Percentiles rank a stretch among this genome's conserved stretches.
These are phyloP conservation scores for Trichophyton verrucosum DNA, from an alignment of 2,329 filamentous ascomycete genomes.

Conservation along the genomic window DNA sequence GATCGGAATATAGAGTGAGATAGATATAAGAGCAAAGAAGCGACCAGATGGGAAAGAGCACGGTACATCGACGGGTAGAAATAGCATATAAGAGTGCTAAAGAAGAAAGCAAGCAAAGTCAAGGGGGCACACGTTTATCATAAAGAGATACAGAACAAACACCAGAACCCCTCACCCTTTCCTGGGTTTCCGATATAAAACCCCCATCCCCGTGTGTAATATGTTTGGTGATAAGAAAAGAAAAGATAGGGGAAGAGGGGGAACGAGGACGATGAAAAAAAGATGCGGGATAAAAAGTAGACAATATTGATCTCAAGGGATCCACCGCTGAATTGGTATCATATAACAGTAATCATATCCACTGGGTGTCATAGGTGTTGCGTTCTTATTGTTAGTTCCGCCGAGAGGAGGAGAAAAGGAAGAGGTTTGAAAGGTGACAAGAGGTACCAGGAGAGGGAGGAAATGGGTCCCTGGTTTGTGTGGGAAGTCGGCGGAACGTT, in stretches of 20 bases:
- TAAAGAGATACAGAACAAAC: conserved; percentile 6
- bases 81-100: neutral
- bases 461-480: no score
- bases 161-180: conserved; percentile 4
- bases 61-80: neutral
- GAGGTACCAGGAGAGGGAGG: no score
- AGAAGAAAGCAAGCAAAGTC: neutral
- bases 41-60: neutral
- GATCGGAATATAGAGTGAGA: neutral
- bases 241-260: neutral
- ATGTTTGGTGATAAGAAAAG: neutral
- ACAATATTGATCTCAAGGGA: neutral
- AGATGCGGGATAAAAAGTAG: neutral
- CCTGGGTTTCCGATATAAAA: conserved; percentile 6
- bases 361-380: neutral
- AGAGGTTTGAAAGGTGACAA: neutral
- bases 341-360: neutral
- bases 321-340: neutral
- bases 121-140: conserved; percentile 4
- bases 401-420: neutral
- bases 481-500: neutral
- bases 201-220: neutral
- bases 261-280: neutral
- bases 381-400: neutral
- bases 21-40: neutral